Evolutionary conservation across 352 stramenopile species (phyloP), one percentile per base, ranked within the genome.

Genomic region (Hyaloperonospora brassicae): DNA sequence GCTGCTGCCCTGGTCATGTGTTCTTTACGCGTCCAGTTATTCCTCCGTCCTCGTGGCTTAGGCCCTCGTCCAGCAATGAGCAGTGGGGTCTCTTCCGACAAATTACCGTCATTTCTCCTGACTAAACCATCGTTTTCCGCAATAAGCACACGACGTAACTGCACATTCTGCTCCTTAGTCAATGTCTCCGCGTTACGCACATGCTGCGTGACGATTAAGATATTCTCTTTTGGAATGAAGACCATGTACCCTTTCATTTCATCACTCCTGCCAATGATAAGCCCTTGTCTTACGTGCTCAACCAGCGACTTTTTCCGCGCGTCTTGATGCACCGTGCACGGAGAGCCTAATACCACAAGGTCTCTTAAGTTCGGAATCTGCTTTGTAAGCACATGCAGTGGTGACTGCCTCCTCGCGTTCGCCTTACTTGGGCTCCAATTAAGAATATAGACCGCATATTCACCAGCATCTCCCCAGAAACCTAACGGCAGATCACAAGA

Each of bases 161-260:
- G 11, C 36, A 12, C 27, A 31, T 39, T 21, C n/a, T 42, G 36
- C 11, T 42, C 36, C 11, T 42, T 21, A 3, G 11, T 14, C 36
- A 21, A 21, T 42, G 36, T 21, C n/a, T 14, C 36, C 11, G 14
- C 10, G 10, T 42, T 42, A 21, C n/a, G 3, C 11, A 42, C 36
- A 21, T 42, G 36, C n/a, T 42, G 36, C 2, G 36, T 39, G 11
- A 42, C 36, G 11, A 42, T 21, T 4, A 42, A 4, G 11, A 13
- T 21, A 4, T 42, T 42, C 11, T 42, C 36, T 25, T 22, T 25
- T 24, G 40, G 6, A 10, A 45, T 45, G 14, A 23, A 45, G 7
- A 45, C 40, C 21, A 5, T 45, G n/a, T 45, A 45, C 21, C 40
- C 40, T 17, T 45, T 45, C 14, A 17, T 45, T 24, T 45, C n/a